Percentiles rank a stretch among this genome's conserved stretches.
These are phyloP conservation scores for Inga laurina DNA, from an alignment of 306 rosid species.

Conservation along the genomic window DNA sequence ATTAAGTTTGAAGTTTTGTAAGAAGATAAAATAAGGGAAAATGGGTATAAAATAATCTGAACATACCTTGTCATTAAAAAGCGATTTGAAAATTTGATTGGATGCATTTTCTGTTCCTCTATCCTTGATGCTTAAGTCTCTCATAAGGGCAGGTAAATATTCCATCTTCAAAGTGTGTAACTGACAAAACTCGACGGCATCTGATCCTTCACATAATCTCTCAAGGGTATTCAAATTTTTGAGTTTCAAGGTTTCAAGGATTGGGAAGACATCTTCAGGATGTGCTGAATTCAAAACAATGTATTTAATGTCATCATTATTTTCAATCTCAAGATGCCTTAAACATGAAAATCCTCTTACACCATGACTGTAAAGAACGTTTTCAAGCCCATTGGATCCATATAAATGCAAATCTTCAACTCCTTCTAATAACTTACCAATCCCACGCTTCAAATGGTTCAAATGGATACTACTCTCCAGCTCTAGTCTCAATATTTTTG, in stretches of 20 bases:
- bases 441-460: slow-evolving; percentile 3
- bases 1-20: neutral
- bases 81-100: neutral
- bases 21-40: too few relatives aligned
- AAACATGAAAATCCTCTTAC: neutral
- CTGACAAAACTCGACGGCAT: too few relatives aligned
- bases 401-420: slow-evolving; percentile 20
- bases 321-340: neutral
- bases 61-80: neutral
- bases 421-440: slow-evolving; percentile 21
- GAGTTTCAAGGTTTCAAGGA: too few relatives aligned
- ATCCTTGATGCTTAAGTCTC: too few relatives aligned
- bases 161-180: too few relatives aligned
- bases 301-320: neutral
- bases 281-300: neutral
- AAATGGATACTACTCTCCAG: neutral
- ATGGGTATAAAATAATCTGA: too few relatives aligned
- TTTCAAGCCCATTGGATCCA: neutral
- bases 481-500: neutral
- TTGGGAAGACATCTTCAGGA: too few relatives aligned
- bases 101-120: too few relatives aligned
- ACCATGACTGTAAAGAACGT: neutral
- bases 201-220: too few relatives aligned
- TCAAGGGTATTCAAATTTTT: too few relatives aligned
- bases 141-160: too few relatives aligned